Evolutionary conservation across 2,329 filamentous ascomycete species (phyloP).

Genomic region (Claviceps monticola): DNA sequence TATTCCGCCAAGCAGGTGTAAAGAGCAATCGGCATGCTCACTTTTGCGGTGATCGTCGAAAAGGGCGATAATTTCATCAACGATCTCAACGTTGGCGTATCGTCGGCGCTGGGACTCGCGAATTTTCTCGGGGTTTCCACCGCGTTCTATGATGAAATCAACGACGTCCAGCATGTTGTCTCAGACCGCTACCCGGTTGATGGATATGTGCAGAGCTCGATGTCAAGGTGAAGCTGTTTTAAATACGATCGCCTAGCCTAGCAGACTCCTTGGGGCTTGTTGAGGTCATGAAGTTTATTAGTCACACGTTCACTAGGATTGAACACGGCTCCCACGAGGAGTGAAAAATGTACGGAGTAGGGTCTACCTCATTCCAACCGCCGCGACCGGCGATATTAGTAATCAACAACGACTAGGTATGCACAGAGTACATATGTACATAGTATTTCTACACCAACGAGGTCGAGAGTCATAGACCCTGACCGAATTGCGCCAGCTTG

Average conservation of each 20-base stretch:
- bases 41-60: constrained; percentile 76
- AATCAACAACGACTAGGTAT: too few species aligned
- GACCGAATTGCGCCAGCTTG: too few species aligned
- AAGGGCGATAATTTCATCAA: constrained; percentile 80
- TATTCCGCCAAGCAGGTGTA: neutral
- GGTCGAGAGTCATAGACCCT: too few species aligned
- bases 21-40: constrained; percentile 19
- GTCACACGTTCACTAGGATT: too few species aligned
- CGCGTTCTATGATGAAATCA: constrained; percentile 74
- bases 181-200: neutral
- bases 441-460: too few species aligned
- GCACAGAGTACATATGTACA: too few species aligned
- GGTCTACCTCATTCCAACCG: too few species aligned
- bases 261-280: neutral
- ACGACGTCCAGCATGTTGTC: constrained; percentile 56
- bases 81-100: constrained; percentile 64
- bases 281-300: neutral
- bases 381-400: too few species aligned
- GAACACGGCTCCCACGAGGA: too few species aligned
- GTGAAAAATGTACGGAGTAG: too few species aligned
- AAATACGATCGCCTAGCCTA: neutral
- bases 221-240: neutral
- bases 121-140: constrained; percentile 83
- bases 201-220: neutral
- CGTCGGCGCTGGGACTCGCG: constrained; percentile 80